A percentile compares a stretch with the other conserved stretches of the same genome.
Evolutionary conservation across 768 basidiomycete genomes (phyloP).

Genomic region (Multifurca ochricompacta): DNA sequence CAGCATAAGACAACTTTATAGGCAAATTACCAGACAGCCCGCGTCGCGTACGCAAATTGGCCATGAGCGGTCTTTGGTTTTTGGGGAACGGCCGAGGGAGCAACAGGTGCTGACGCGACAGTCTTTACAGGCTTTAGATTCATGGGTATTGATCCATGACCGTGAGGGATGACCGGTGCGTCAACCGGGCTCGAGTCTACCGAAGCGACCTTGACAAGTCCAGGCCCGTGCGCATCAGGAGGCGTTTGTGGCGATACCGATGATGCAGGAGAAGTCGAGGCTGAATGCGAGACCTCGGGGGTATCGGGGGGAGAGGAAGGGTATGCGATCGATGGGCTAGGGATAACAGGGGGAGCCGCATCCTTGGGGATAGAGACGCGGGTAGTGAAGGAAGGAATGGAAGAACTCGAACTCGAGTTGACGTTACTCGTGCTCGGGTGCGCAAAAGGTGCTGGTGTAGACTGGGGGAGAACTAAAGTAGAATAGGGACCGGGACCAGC

Average conservation of each 20-base stretch:
- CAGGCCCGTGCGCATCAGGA: slow-evolving; percentile 14
- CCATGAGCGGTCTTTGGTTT: slow-evolving; percentile 16
- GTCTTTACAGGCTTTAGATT: slow-evolving; percentile 3
- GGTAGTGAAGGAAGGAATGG: slow-evolving; percentile 23
- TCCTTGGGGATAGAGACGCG: slow-evolving; percentile 18
- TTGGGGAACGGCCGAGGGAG: not conserved
- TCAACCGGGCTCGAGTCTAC: slow-evolving; percentile 13
- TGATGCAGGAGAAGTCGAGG: slow-evolving; percentile 27
- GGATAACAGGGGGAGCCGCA: slow-evolving; percentile 18
- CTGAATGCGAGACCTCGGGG: slow-evolving; percentile 26
- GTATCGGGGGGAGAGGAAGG: slow-evolving; percentile 25
- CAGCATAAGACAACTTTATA: not conserved
- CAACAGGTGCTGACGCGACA: not conserved
- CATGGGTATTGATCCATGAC: not conserved
- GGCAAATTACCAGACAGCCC: slow-evolving; percentile 13
- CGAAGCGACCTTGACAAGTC: slow-evolving; percentile 6
- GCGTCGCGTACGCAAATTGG: slow-evolving; percentile 15
- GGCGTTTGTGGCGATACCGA: slow-evolving; percentile 28
- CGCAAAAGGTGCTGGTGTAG: slow-evolving; percentile 25
- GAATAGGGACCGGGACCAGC: slow-evolving; percentile 50
- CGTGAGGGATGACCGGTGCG: slow-evolving; percentile 8
- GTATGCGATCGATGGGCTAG: slow-evolving; percentile 18
- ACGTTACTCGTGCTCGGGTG: slow-evolving; percentile 14
- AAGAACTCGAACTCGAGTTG: slow-evolving; percentile 20
- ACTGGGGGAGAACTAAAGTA: slow-evolving; percentile 49